phyloP scores from a whole-genome alignment of 1,284 basidiomycete species.

The Volvariella volvacea region DNA sequence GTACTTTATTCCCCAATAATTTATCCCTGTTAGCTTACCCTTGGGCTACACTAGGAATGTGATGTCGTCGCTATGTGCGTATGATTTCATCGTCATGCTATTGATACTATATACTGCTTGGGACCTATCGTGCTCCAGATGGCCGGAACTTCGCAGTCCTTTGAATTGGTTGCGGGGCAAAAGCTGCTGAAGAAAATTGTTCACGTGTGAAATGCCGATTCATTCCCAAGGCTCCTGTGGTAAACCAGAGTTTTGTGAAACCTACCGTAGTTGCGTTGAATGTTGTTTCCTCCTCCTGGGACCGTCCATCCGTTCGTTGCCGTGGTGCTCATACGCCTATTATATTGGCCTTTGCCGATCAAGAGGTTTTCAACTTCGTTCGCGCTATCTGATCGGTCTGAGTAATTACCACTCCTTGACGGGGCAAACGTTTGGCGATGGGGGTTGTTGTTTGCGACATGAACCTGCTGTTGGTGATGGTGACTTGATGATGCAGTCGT shows the following conservation, averaged over 20 bases:
- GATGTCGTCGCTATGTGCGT: too few relatives aligned
- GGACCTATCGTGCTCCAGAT: constrained; percentile 3
- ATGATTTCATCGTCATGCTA: too few relatives aligned
- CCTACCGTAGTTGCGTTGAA: too few relatives aligned
- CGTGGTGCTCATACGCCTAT: not conserved
- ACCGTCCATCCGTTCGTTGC: not conserved
- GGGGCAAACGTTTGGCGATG: constrained; percentile 43
- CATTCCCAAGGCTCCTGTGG: too few relatives aligned
- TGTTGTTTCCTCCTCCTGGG: too few relatives aligned
- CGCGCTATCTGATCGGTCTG: constrained; percentile 61
- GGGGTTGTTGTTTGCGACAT: constrained; percentile 20
- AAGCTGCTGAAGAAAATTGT: not conserved
- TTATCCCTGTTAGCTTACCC: too few relatives aligned
- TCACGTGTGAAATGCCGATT: too few relatives aligned
- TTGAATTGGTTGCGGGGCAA: constrained; percentile 11
- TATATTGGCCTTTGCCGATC: constrained; percentile 10
- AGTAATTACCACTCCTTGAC: constrained; percentile 32
- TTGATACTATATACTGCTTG: too few relatives aligned
- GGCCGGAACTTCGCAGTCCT: constrained; percentile 12
- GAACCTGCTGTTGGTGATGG: constrained; percentile 19
- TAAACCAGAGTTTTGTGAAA: too few relatives aligned
- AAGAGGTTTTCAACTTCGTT: constrained; percentile 66
- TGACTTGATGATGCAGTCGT: not conserved
- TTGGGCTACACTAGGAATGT: too few relatives aligned
- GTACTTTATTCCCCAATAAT: too few relatives aligned